These are phyloP conservation scores for Trichocladium antarcticum DNA, from an alignment of 495 filamentous ascomycete species.

Conservation along the genomic window DNA sequence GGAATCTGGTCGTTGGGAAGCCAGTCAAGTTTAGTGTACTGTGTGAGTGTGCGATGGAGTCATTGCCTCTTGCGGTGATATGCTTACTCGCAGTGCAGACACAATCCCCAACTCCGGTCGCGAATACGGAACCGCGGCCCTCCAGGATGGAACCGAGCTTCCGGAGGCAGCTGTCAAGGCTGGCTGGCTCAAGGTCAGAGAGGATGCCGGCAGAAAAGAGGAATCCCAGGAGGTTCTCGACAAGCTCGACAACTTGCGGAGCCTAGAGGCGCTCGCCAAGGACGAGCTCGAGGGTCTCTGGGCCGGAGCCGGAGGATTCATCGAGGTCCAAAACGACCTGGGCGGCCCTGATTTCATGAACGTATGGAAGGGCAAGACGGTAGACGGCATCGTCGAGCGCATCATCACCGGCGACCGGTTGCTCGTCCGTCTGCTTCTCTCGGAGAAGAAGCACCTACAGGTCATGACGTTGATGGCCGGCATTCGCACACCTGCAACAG, in stretches of 20 bases:
- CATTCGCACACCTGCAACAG: slow-evolving; percentile 74
- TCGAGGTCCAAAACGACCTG: slow-evolving; percentile 71
- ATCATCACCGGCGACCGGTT: slow-evolving; percentile 84
- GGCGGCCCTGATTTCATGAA: slow-evolving; percentile 64
- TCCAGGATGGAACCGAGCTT: slow-evolving; percentile 61
- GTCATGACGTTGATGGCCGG: slow-evolving; percentile 78
- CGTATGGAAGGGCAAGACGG: slow-evolving; percentile 60
- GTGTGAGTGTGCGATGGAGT: slow-evolving; percentile 19
- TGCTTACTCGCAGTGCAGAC: slow-evolving; percentile 29
- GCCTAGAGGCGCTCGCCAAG: slow-evolving; percentile 71
- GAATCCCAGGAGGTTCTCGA: slow-evolving; percentile 61
- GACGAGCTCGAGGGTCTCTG: slow-evolving; percentile 69
- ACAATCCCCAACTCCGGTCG: slow-evolving; percentile 71
- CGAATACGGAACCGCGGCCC: slow-evolving; percentile 71
- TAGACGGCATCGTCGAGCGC: slow-evolving; percentile 71
- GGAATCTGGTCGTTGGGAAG: slow-evolving; percentile 75
- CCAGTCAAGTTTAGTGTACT: slow-evolving; percentile 70
- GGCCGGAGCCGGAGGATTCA: slow-evolving; percentile 44
- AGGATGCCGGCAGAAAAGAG: slow-evolving; percentile 82
- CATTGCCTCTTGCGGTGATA: background rate
- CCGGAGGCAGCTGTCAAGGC: slow-evolving; percentile 72
- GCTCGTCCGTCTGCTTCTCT: slow-evolving; percentile 67
- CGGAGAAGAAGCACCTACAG: slow-evolving; percentile 70
- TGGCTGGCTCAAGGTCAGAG: slow-evolving; percentile 82
- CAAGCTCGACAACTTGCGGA: slow-evolving; percentile 62